Percentiles rank a stretch among this genome's conserved stretches.
These are phyloP conservation scores for Auxenochlorella pyrenoidosa DNA, from an alignment of 139 green algal genomes.

Conservation along the genomic window DNA sequence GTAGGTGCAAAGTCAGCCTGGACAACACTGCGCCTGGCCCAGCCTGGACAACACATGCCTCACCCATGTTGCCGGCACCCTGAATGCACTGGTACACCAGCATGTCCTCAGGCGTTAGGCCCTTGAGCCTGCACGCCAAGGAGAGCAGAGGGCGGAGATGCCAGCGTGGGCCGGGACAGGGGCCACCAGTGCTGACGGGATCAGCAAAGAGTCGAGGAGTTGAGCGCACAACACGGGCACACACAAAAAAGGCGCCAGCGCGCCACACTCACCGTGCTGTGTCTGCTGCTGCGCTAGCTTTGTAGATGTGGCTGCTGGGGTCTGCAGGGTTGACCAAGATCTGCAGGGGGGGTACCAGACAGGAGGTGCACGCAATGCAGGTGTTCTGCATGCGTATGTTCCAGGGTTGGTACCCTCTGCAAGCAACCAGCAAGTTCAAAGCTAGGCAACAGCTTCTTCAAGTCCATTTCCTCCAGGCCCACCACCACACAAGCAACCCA, in stretches of 20 bases:
- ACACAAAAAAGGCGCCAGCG: background rate
- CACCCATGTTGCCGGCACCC: constrained; percentile 74
- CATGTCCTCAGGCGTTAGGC: constrained; percentile 84
- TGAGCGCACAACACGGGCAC: background rate
- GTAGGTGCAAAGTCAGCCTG: background rate
- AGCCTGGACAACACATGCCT: no score
- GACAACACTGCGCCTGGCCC: no score
- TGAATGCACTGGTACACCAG: constrained; percentile 92
- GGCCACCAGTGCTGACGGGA: no score
- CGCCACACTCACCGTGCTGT: background rate
- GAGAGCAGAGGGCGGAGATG: background rate
- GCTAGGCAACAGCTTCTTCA: no score
- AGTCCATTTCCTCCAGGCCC: no score
- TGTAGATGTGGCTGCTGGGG: constrained; percentile 36
- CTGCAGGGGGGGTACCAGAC: constrained; percentile 4
- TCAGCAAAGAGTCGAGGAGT: no score
- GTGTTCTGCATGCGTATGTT: background rate
- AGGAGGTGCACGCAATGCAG: background rate
- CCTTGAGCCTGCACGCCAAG: constrained; percentile 71
- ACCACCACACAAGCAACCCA: no score
- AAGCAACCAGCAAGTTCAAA: no score
- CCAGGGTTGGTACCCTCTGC: no score
- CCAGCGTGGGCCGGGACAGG: background rate
- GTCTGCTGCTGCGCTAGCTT: constrained; percentile 15
- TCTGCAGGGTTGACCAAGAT: constrained; percentile 33